phyloP scores from a whole-genome alignment of 2,329 filamentous ascomycete genomes.

The Microdochium bolleyi region DNA sequence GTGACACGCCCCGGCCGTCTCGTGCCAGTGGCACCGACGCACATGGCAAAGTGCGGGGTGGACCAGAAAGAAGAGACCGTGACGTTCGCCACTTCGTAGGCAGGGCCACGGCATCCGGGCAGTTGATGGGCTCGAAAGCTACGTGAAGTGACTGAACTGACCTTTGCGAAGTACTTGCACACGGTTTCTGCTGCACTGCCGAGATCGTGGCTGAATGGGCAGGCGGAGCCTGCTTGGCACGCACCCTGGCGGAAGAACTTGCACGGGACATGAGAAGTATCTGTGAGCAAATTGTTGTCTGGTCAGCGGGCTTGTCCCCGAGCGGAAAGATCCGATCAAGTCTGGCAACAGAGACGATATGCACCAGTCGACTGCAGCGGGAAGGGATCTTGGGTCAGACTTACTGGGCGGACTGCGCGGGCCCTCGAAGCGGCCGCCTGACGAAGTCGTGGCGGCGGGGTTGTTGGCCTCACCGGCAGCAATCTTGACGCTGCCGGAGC shows the following conservation, averaged over 20 bases:
- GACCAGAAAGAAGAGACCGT: no score
- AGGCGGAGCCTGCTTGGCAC: slow-evolving; percentile 92
- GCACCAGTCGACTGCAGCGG: slow-evolving; percentile 3
- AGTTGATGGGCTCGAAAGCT: not conserved
- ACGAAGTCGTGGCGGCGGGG: slow-evolving; percentile 19
- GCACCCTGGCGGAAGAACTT: slow-evolving; percentile 97
- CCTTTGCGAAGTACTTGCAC: slow-evolving; percentile 99
- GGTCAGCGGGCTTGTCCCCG: slow-evolving; percentile 2
- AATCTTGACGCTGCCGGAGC: slow-evolving; percentile 50
- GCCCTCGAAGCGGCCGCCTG: slow-evolving; percentile 41
- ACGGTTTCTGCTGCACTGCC: slow-evolving; percentile 78
- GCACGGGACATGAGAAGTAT: slow-evolving; percentile 95
- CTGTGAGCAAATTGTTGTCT: slow-evolving; percentile 34
- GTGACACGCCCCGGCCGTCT: not conserved
- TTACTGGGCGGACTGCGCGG: slow-evolving; percentile 56
- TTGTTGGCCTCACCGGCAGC: slow-evolving; percentile 25
- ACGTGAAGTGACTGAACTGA: slow-evolving; percentile 29
- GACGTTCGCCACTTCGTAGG: no score
- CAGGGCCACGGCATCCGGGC: not conserved
- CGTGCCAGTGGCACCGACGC: not conserved
- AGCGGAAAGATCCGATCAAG: not conserved
- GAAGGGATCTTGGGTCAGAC: slow-evolving; percentile 18
- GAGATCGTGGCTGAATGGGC: slow-evolving; percentile 92
- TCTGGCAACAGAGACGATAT: not conserved
- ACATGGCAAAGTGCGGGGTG: not conserved